These are phyloP conservation scores for Blastomyces gilchristii DNA, from an alignment of 2,329 filamentous ascomycete species.

Conservation along the genomic window DNA sequence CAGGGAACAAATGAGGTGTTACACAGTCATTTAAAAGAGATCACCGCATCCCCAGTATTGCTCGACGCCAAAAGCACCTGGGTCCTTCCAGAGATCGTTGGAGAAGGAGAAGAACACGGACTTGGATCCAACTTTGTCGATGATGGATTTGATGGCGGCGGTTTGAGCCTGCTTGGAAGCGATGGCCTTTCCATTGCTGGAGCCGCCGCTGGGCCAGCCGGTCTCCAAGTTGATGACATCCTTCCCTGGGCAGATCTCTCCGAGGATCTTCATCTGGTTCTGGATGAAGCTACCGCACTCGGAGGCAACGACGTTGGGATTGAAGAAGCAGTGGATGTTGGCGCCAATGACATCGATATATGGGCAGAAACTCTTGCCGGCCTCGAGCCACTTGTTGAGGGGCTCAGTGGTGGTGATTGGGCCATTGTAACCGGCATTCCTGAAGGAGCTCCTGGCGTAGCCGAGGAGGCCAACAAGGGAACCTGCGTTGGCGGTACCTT, in stretches of 20 bases:
- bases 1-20: neutral
- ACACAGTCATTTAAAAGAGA: constrained; percentile 33
- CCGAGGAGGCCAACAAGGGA: constrained; percentile 62
- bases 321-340: constrained; percentile 96
- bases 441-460: constrained; percentile 54
- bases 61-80: constrained; percentile 63
- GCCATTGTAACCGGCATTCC: constrained; percentile 57
- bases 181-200: constrained; percentile 60
- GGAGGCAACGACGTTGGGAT: constrained; percentile 51
- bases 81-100: constrained; percentile 72
- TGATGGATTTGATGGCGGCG: constrained; percentile 61
- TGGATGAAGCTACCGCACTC: constrained; percentile 67
- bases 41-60: constrained; percentile 62
- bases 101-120: constrained; percentile 72
- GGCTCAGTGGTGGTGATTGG: constrained; percentile 79
- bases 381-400: constrained; percentile 61
- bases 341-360: constrained; percentile 68
- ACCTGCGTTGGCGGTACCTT: constrained; percentile 53
- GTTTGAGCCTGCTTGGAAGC: constrained; percentile 59
- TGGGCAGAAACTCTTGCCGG: constrained; percentile 54
- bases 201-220: constrained; percentile 70
- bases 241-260: constrained; percentile 60
- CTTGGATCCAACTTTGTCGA: constrained; percentile 53
- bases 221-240: constrained; percentile 75
- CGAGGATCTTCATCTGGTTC: constrained; percentile 60